phyloP scores from a whole-genome alignment of 2,329 filamentous ascomycete species.

The Chrysoporthe puriensis region DNA sequence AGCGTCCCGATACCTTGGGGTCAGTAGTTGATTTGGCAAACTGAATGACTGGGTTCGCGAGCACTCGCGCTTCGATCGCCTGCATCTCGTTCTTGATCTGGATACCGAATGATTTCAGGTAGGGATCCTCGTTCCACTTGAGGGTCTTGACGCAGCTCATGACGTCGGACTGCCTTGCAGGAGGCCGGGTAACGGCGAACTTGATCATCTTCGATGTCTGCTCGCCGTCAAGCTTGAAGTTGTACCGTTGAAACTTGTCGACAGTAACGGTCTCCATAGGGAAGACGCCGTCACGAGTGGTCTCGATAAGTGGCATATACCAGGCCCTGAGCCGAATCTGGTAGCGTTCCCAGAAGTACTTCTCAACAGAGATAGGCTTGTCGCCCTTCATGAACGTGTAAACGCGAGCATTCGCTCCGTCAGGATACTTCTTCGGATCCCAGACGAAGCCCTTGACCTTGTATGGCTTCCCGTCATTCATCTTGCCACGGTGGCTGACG shows the following conservation, averaged over 20 bases:
- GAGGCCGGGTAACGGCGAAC: constrained; percentile 81
- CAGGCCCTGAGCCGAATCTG: constrained; percentile 50
- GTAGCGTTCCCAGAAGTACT: constrained; percentile 63
- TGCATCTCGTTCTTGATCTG: constrained; percentile 68
- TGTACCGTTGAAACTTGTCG: constrained; percentile 61
- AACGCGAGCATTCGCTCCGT: constrained; percentile 54
- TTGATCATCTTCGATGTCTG: constrained; percentile 90
- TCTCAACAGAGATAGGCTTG: constrained; percentile 49
- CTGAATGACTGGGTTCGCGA: constrained; percentile 71
- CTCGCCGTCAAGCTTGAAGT: constrained; percentile 61
- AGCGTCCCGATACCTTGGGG: constrained; percentile 73
- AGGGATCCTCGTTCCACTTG: constrained; percentile 69
- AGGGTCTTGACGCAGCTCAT: constrained; percentile 68
- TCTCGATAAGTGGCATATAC: constrained; percentile 61
- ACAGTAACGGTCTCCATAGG: constrained; percentile 61
- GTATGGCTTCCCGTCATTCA: constrained; percentile 52
- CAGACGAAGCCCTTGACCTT: constrained; percentile 57
- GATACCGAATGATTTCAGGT: constrained; percentile 75
- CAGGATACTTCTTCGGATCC: constrained; percentile 44
- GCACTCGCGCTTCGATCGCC: constrained; percentile 68
- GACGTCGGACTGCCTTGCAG: constrained; percentile 69
- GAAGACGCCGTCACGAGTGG: constrained; percentile 57
- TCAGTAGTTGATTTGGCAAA: constrained; percentile 64
- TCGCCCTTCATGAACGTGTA: constrained; percentile 59
- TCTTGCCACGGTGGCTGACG: constrained; percentile 57